phyloP scores from a whole-genome alignment of 305 asterid genomes.

The Fraxinus floribunda region DNA sequence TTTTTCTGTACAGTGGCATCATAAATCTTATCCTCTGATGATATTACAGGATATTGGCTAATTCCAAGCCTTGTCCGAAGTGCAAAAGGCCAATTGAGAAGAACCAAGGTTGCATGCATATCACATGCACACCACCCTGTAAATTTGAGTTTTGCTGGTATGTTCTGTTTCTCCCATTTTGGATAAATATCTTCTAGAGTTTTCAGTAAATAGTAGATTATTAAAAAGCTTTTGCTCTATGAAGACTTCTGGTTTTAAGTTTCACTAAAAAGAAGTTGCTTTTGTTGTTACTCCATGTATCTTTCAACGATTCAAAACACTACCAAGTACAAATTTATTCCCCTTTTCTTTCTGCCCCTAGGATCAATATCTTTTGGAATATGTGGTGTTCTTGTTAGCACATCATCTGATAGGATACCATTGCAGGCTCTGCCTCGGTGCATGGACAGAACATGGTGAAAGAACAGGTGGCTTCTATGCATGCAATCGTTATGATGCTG shows the following conservation, averaged over 20 bases:
- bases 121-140: slow-evolving; percentile 92
- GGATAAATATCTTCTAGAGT: neutral
- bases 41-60: slow-evolving; percentile 79
- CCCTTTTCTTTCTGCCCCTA: slow-evolving; percentile 14
- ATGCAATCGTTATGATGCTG: slow-evolving; percentile 75
- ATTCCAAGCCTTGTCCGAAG: slow-evolving; percentile 93
- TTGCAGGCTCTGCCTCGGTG: slow-evolving; percentile 88
- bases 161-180: slow-evolving; percentile 26
- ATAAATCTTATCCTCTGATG: slow-evolving; percentile 22
- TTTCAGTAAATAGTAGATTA: neutral
- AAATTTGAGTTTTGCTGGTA: slow-evolving; percentile 97
- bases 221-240: slow-evolving; percentile 21
- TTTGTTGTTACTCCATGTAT: slow-evolving; percentile 7
- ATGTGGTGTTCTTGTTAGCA: slow-evolving; percentile 19
- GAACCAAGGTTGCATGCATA: slow-evolving; percentile 96
- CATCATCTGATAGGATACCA: slow-evolving; percentile 34
- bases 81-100: slow-evolving; percentile 97
- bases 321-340: neutral
- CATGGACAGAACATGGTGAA: slow-evolving; percentile 87
- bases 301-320: slow-evolving; percentile 1
- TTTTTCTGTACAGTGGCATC: neutral
- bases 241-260: neutral
- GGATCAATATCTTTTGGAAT: slow-evolving; percentile 22
- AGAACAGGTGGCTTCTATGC: slow-evolving; percentile 86
- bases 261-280: neutral